Evolutionary conservation across 306 rosid species (phyloP), one percentile per base, ranked within the genome.

Genomic region (Dryas alaskensis): DNA sequence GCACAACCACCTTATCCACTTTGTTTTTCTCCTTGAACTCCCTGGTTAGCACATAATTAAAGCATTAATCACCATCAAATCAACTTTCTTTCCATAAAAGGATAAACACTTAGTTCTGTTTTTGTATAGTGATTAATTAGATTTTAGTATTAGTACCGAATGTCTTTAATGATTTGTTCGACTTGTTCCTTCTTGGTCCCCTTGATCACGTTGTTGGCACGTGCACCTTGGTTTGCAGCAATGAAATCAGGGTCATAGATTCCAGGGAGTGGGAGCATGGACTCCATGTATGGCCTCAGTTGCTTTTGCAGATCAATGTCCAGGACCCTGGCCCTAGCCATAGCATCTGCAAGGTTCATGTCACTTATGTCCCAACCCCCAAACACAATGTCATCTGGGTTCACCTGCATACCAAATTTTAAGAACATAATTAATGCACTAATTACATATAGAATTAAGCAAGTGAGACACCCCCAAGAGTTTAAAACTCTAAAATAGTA

Each of bases 231-330:
- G 80, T 94, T 94, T 4, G 99, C 96, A 72, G 99, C 99, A 81
- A 94, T 92, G 79, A 94, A 94, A 83, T 94, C 99, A 0, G 95
- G 90, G 69, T 92, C 90, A 75, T 73, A 94, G 83, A 92, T 88
- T 60, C 99, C 99, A 42, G 99, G 99, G 43, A 94, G 97, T 65
- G 99, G 97, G 78, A 89, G 86, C 97, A 89, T 87, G 75, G 96
- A 88, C 80, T 94, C 99, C 99, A 92, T 94, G 85, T 89, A 89
- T 52, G 99, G 96, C 87, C 96, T 89, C 60, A 94, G 79, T 49
- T 94, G 99, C 88, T 94, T 94, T 82, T 94, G 99, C 82, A 94
- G 80, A 81, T 94, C 99, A 43, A 94, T 94, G 86, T 94, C 99
- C 44, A 94, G 85, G 10, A 94, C 99, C 89, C 69, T 89, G 45